These are phyloP conservation scores for Picea abies DNA, from an alignment of 83 land plant species.

Conservation along the genomic window DNA sequence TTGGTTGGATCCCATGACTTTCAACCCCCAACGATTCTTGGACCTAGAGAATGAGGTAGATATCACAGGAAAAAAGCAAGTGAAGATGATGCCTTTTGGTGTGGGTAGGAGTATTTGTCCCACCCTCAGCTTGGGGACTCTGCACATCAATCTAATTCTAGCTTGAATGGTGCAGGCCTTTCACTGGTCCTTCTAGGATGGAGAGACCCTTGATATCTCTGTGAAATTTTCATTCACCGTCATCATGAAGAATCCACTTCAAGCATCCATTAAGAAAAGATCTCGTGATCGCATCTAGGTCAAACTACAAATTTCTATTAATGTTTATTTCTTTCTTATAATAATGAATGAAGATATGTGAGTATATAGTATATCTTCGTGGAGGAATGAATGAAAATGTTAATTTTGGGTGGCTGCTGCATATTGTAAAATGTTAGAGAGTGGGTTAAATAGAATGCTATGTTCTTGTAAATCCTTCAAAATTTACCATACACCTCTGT, in stretches of 20 bases:
- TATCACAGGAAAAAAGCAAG: slow-evolving; percentile 55
- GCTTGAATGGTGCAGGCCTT: slow-evolving; percentile 80
- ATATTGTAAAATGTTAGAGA: no score
- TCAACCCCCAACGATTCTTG: slow-evolving; percentile 70
- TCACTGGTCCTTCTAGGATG: slow-evolving; percentile 51
- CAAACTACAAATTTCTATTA: no score
- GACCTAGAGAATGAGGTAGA: slow-evolving; percentile 66
- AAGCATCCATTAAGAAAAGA: slow-evolving; percentile 18
- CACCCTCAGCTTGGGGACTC: slow-evolving; percentile 52
- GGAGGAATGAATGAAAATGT: no score
- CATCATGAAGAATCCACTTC: slow-evolving; percentile 53
- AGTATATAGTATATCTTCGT: no score
- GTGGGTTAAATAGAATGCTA: no score
- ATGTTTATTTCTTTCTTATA: no score
- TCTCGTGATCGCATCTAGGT: no score
- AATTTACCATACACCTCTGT: no score
- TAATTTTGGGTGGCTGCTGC: no score
- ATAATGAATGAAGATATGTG: no score
- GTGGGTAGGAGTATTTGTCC: slow-evolving; percentile 82
- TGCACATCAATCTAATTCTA: slow-evolving; percentile 53
- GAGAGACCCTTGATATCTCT: slow-evolving; percentile 31
- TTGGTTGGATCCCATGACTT: slow-evolving; percentile 58
- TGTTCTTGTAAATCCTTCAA: no score
- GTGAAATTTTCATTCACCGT: slow-evolving; percentile 66
- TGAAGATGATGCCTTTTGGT: slow-evolving; percentile 85